Conservation (phyloP, 2,329 filamentous ascomycete species). For the Fusarium sp. region DNA sequence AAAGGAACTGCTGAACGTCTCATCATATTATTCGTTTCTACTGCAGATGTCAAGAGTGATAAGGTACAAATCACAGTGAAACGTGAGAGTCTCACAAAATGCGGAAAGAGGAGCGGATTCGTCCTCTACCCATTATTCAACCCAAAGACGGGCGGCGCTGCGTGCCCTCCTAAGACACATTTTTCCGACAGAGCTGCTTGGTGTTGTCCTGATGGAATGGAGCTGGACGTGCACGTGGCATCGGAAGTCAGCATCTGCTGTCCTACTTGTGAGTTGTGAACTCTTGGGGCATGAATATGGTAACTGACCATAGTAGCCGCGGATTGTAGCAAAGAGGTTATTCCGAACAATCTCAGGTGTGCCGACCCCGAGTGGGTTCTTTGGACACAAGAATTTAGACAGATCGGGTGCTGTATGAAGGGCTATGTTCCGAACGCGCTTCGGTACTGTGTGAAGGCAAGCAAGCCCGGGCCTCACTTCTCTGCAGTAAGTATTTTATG, state of each 20-base stretch:
- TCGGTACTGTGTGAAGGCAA: conserved; percentile 17
- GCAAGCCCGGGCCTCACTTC: no score
- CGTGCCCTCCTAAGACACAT: conserved; percentile 24
- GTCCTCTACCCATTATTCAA: conserved; percentile 17
- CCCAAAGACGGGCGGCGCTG: conserved; percentile 5
- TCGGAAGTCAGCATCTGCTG: conserved; percentile 30
- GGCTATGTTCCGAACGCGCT: conserved; percentile 25
- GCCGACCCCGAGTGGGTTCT: conserved; percentile 24
- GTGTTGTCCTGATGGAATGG: conserved; percentile 32
- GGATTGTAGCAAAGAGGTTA: conserved; percentile 18
- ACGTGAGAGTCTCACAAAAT: background rate
- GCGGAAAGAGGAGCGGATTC: conserved; percentile 27
- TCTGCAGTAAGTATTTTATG: no score
- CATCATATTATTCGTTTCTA: conserved; percentile 26
- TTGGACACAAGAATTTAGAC: conserved; percentile 22
- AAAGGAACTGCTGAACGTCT: background rate
- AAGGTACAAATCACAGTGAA: conserved; percentile 14
- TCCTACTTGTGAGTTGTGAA: conserved; percentile 20
- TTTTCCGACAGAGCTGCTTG: conserved; percentile 7
- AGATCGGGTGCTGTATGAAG: conserved; percentile 28
- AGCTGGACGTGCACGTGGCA: conserved; percentile 13
- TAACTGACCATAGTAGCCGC: conserved; percentile 15
- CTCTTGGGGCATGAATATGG: background rate
- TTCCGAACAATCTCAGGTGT: conserved; percentile 23
- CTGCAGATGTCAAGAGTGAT: conserved; percentile 9